These are phyloP conservation scores for Botrytis galanthina DNA, from an alignment of 2,329 filamentous ascomycete genomes.

Conservation along the genomic window DNA sequence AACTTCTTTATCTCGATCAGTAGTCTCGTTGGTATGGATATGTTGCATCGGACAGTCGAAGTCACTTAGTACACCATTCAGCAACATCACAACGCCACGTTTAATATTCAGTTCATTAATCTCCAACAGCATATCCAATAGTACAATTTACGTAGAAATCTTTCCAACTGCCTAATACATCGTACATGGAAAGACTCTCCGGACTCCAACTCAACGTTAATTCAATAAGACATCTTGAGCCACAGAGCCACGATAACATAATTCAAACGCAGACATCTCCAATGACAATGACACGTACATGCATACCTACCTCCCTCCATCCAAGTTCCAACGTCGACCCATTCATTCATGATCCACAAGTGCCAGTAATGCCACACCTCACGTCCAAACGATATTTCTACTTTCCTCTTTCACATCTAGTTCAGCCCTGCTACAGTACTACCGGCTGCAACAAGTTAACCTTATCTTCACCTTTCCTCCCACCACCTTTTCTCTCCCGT, in stretches of 20 bases:
- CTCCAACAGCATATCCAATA: not conserved
- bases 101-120: not conserved
- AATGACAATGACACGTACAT: not conserved
- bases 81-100: not conserved
- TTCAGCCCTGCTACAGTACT: conserved; percentile 4
- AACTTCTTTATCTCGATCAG: not conserved
- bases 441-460: not conserved
- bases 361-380: not conserved
- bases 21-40: too few relatives aligned
- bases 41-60: not conserved
- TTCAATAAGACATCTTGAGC: not conserved
- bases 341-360: too few relatives aligned
- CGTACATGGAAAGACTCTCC: not conserved
- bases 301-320: not conserved
- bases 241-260: not conserved
- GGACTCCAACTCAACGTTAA: not conserved
- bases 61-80: not conserved
- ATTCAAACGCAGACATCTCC: not conserved
- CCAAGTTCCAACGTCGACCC: not conserved
- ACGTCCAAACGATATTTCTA: not conserved
- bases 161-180: not conserved
- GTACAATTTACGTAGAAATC: not conserved
- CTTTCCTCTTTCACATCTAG: not conserved
- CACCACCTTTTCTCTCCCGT: too few relatives aligned
- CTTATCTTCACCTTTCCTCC: not conserved